Evolutionary conservation across 2,329 filamentous ascomycete species (phyloP).

Genomic region (Fusarium albidum): DNA sequence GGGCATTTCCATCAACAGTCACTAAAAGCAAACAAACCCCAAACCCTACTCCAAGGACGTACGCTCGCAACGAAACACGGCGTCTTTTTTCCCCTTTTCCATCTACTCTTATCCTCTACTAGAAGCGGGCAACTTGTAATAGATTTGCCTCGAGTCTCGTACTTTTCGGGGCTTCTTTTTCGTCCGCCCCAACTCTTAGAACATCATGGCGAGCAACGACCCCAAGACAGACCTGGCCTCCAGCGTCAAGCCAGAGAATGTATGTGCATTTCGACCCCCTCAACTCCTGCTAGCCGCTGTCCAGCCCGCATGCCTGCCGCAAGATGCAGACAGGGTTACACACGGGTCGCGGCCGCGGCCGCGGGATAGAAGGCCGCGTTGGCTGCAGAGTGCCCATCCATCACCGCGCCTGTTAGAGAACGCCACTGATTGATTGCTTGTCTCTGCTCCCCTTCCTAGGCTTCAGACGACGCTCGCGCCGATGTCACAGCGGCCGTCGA

Average conservation of each 20-base stretch:
- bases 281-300: not conserved
- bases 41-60: constrained; percentile 4
- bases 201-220: constrained; percentile 50
- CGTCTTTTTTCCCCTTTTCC: not conserved
- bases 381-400: constrained; percentile 7
- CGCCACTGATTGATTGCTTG: constrained; percentile 23
- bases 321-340: constrained; percentile 7
- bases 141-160: not conserved
- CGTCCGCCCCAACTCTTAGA: not conserved
- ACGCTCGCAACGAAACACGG: constrained; percentile 4
- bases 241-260: constrained; percentile 45
- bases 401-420: constrained; percentile 1
- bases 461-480: constrained; percentile 58
- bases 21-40: constrained; percentile 17
- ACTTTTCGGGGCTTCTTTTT: not conserved
- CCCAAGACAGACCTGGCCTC: constrained; percentile 41
- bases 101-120: not conserved
- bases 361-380: constrained; percentile 1
- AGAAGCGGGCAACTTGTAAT: not conserved
- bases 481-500: constrained; percentile 84
- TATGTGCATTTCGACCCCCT: constrained; percentile 37
- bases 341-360: too few relatives aligned
- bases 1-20: constrained; percentile 14
- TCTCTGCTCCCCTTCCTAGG: constrained; percentile 37
- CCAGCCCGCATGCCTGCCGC: not conserved